A percentile compares a stretch with the other conserved stretches of the same genome.
phyloP scores from a whole-genome alignment of 305 asterid species.

The Solanum hybrid region DNA sequence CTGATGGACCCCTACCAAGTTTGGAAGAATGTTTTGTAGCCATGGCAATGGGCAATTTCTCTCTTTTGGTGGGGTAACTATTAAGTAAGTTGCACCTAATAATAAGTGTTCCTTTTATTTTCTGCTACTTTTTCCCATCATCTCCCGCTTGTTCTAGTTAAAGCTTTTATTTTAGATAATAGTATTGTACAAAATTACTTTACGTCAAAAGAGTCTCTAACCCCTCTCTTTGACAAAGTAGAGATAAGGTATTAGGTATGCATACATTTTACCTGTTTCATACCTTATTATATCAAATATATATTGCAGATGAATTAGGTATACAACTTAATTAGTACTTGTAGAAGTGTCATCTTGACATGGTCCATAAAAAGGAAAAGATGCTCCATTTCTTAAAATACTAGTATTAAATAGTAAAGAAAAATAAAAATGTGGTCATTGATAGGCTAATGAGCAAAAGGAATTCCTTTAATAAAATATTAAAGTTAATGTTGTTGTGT shows the following conservation, averaged over 20 bases:
- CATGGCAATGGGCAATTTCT: slow-evolving; percentile 3
- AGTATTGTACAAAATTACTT: neutral
- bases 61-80: neutral
- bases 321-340: neutral
- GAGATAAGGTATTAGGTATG: neutral
- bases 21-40: neutral
- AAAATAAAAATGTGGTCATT: neutral
- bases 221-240: neutral
- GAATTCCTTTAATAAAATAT: neutral
- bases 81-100: neutral
- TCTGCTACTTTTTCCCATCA: neutral
- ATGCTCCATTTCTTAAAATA: neutral
- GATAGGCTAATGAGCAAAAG: neutral
- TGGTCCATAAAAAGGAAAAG: neutral
- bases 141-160: neutral
- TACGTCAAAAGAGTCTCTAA: neutral
- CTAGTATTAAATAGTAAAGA: neutral
- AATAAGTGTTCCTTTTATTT: neutral
- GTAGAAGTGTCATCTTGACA: neutral
- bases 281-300: neutral
- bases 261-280: neutral
- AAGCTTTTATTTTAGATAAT: neutral
- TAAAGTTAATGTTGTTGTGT: neutral
- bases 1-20: slow-evolving; percentile 23
- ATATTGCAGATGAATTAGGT: neutral